Evolutionary conservation across 352 stramenopile genomes (phyloP), one percentile per base, ranked within the genome.

Genomic region (Globisporangium viniferum): DNA sequence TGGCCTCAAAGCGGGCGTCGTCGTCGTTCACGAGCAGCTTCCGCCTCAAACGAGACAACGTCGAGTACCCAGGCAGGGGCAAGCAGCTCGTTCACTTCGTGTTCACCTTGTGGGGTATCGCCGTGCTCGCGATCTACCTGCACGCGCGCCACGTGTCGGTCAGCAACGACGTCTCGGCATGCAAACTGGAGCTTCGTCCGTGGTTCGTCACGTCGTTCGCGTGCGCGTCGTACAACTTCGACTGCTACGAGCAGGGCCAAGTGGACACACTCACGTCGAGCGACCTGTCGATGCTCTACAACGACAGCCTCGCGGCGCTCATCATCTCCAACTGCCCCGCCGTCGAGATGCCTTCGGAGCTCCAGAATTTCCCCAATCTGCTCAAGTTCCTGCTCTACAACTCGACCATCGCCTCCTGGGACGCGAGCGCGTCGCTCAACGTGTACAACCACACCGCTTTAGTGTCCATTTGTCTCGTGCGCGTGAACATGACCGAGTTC

Each of bases 331-430:
- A 82, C 36, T 82, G 75, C 35, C 73, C 67, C 12, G 68, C 64
- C 22, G 55, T 82, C 10, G 62, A 57, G 8, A 72, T 82, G 67
- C 75, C 75, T 0, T 1, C 67, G 0, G 55, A 65, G 27, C 54
- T 82, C 20, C 73, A 75, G 39, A 60, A 63, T 24, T 82, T 82
- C 44, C 69, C 68, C 1, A 68, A 72, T 14, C 20, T 82, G 35
- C 65, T 78, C 62, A 76, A 76, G 49, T 63, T 82, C 35, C 58
- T 78, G 54, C 18, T 82, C 15, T 82, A 79, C 68, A 82, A 82
- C 61, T 73, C 70, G 33, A 80, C 64, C 5, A 71, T 82, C 48
- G 62, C 67, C 2, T 60, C 48, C 12, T 80, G 75, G 73, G 49
- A 72, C 20, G 7, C 33, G 22, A 65, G 3, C 5, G 70, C 73